phyloP scores from a whole-genome alignment of 1,284 basidiomycete genomes.

The Cronartium quercuum region DNA sequence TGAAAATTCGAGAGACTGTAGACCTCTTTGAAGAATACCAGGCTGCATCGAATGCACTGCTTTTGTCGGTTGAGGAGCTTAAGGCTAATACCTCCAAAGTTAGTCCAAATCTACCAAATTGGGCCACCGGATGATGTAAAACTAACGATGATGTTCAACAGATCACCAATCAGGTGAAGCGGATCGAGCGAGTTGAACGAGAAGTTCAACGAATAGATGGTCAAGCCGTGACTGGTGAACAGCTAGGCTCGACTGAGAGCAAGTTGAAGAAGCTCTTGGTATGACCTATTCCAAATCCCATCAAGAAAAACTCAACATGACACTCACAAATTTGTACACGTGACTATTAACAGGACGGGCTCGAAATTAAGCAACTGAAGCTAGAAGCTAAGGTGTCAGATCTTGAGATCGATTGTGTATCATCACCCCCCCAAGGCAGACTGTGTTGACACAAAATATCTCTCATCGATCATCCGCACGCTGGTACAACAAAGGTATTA shows the following conservation, averaged over 20 bases:
- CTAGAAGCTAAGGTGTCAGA: background rate
- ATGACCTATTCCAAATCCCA: background rate
- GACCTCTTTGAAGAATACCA: background rate
- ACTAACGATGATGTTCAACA: background rate
- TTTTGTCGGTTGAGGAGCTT: background rate
- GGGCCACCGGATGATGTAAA: background rate
- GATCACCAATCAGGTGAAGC: background rate
- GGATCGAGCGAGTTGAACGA: background rate
- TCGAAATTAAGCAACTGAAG: background rate
- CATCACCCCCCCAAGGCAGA: no score
- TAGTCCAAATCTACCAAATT: background rate
- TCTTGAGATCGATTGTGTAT: background rate
- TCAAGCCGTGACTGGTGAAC: no score
- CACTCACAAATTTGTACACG: background rate
- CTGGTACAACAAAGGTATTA: no score
- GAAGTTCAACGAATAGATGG: background rate
- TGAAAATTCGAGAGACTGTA: background rate
- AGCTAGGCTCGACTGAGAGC: no score
- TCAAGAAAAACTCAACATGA: background rate
- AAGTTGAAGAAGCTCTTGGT: no score
- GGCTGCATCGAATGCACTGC: background rate
- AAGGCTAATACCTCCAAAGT: background rate
- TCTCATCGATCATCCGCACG: no score
- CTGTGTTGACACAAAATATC: no score
- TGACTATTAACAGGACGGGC: background rate